Conservation (phyloP, 495 filamentous ascomycete genomes). For the Poronia punctata region DNA sequence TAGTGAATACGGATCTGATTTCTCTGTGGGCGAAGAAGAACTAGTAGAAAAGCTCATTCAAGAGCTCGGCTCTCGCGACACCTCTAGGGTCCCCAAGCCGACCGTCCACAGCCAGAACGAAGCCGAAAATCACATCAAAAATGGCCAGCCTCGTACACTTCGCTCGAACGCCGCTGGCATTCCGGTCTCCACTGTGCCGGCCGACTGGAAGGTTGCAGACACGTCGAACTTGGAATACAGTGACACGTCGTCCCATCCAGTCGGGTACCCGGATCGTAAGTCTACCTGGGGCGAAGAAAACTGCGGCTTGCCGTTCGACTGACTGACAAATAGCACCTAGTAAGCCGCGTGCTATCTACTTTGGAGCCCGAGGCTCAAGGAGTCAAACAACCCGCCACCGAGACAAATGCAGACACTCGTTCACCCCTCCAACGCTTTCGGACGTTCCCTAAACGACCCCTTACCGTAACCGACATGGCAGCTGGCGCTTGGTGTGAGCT, state of each 20-base stretch:
- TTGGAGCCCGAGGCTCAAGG: constrained; percentile 6
- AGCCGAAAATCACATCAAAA: not conserved
- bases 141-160: not conserved
- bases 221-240: not conserved
- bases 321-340: constrained; percentile 60
- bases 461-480: constrained; percentile 87
- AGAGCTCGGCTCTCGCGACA: not conserved
- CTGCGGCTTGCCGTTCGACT: constrained; percentile 23
- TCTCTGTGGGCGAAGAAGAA: constrained; percentile 54
- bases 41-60: constrained; percentile 18
- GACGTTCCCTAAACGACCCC: constrained; percentile 62
- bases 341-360: constrained; percentile 41
- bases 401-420: constrained; percentile 19
- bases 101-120: not conserved
- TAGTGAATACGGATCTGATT: constrained; percentile 69
- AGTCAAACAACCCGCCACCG: not conserved
- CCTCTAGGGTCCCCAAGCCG: not conserved
- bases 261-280: constrained; percentile 45
- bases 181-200: not conserved
- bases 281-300: not conserved
- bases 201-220: constrained; percentile 9
- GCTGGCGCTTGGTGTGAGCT: constrained; percentile 93
- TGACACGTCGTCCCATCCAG: constrained; percentile 11
- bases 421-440: constrained; percentile 66
- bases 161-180: not conserved